Base-by-base conservation (phyloP, 139 green algal genomes). In the Trebouxia sp. region DNA sequence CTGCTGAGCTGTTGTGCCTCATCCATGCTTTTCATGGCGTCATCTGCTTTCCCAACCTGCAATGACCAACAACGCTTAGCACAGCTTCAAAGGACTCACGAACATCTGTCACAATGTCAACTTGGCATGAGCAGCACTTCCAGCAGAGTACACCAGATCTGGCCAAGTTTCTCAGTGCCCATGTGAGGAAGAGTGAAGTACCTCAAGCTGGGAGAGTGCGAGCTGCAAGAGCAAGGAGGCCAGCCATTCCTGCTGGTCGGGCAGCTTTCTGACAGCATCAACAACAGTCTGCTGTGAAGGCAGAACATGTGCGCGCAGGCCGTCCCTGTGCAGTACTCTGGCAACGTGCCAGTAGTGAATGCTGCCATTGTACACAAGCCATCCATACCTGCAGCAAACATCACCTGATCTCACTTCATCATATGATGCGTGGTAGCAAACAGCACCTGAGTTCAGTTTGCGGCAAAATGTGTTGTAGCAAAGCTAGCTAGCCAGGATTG, bases 281-380 rank as follows among this genome's bases (percentile, higher is more conserved):
- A 87, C 78, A 51, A 91, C 53, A 8, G 42, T 43, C 55, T 92
- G 85, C 41, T 86, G 86, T 65, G 55, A 85, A 20, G 84, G 82
- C 39, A 92, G 80, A 43, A 93, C 70, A 58, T 89, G 81, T 26
- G 76, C 39, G 0, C 90, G 78, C 70, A 90, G 79, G 30, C 83
- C 80, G 4, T 85, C 86, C 30, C 85, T 75, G 70, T 92, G 88
- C 80, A 93, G 80, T 20, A 83, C 83, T 30, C 81, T 78, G 3
- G 84, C 80, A 42, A 86, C 85, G 43, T 89, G 88, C 90, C 90
- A 92, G 79, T 89, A 85, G 76, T 90, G 85, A 55, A 93, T 87
- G 15, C 69, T 85, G 50, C 85, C 88, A 79, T 93, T 93, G 85
- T 92, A 91, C 39, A 92, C 85, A 35, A 93, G 83, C 74, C 90